A percentile compares a stretch with the other conserved stretches of the same genome.
These are phyloP conservation scores for Hordeum marinum DNA, from an alignment of 176 grass and related monocot species.

Conservation along the genomic window DNA sequence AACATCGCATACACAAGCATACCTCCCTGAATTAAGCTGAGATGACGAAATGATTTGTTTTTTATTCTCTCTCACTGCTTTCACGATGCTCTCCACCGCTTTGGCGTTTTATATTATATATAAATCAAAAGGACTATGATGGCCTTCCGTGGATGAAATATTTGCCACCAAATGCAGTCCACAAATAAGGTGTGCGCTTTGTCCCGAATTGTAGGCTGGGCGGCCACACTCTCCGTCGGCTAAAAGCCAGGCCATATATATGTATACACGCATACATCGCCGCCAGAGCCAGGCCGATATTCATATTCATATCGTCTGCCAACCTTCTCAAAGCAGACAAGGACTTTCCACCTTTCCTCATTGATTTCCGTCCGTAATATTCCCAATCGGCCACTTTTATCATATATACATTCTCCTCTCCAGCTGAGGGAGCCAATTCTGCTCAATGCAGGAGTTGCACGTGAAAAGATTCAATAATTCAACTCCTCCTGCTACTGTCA, in stretches of 20 bases:
- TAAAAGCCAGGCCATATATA: slow-evolving; percentile 10
- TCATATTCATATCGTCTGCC: slow-evolving; percentile 11
- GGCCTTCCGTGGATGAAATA: not conserved
- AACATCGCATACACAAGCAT: not conserved
- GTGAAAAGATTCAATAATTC: slow-evolving; percentile 2
- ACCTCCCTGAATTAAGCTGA: not conserved
- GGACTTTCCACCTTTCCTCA: slow-evolving; percentile 20
- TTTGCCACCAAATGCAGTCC: not conserved
- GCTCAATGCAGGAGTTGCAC: not conserved
- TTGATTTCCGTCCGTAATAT: not conserved
- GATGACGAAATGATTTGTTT: not conserved
- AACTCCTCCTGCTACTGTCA: too few species aligned
- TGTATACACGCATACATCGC: not conserved
- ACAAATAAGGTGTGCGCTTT: not conserved
- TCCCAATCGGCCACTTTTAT: not conserved
- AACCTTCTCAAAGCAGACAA: slow-evolving; percentile 20
- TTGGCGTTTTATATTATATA: not conserved
- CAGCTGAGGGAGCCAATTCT: not conserved
- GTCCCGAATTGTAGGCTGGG: slow-evolving; percentile 4
- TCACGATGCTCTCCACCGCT: not conserved
- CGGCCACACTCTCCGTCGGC: not conserved
- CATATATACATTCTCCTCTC: not conserved
- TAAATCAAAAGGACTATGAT: not conserved
- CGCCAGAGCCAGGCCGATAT: not conserved
- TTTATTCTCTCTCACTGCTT: too few species aligned